Evolutionary conservation across 495 filamentous ascomycete species (phyloP), one percentile per base, ranked within the genome.

Genomic region (Venustampulla echinocandica): DNA sequence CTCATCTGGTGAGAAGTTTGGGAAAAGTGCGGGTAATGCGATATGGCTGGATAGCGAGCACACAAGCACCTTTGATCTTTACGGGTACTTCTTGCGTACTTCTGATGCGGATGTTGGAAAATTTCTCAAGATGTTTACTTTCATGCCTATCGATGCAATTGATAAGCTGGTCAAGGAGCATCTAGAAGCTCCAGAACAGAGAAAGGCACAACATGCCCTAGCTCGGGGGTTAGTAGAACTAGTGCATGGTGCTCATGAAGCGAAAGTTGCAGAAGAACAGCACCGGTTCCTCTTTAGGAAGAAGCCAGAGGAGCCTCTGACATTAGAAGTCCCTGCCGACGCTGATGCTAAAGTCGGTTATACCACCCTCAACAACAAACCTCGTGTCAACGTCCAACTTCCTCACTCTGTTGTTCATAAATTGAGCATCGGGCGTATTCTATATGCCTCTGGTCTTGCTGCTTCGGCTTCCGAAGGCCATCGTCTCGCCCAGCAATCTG

Each of bases 21-120:
- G 92, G 14, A 99, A 99, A 64, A 93, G 83, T 44, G 83, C 89
- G 14, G 90, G 88, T 11, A 97, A 96, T 61, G 90, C 93, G 1
- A 66, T 99, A 17, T 97, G 92, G 92, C 76, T 99, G 2, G 87
- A 95, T 61, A 71, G 66, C 42, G 79, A 79, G 52, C 75, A 85
- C 74, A 95, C 90, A 0, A 79, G 74, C 18, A 64, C 77, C 0
- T 97, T 90, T 53, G 86, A 96, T 47, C 71, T 97, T 2, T 97
- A 97, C 62, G 69, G 70, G 20, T 97, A 86, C 70, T 92, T 96
- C 47, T 70, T 95, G 23, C 76, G 84, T n/a, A 83, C 80, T 0
- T 69, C 89, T 0, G 92, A 99, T 60, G 77, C 74, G 10, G 80
- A 85, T 23, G 77, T 95, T 0, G 82, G 82, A 62, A 73, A 71